Percentiles rank a stretch among this genome's conserved stretches.
Evolutionary conservation across 2,329 filamentous ascomycete genomes (phyloP).

Genomic region (Trichoderma sp.): DNA sequence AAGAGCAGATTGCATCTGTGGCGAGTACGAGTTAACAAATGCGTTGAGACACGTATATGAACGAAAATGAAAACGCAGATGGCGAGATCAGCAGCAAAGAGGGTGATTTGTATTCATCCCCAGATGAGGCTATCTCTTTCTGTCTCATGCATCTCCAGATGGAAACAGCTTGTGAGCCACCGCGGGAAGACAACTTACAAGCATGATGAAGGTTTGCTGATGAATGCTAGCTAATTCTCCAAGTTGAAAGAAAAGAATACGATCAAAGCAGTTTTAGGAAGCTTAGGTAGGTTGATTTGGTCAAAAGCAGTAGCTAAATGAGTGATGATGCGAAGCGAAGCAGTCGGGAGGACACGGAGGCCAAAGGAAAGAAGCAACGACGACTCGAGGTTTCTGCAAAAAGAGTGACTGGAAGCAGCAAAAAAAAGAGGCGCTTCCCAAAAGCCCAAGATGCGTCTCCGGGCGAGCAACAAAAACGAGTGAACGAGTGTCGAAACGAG

Average conservation of each 20-base stretch:
- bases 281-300: not conserved
- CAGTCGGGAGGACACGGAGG: not conserved
- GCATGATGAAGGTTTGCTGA: constrained; percentile 17
- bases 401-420: constrained; percentile 21
- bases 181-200: constrained; percentile 10
- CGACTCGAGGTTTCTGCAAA: constrained; percentile 10
- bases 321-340: not conserved
- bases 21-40: not conserved
- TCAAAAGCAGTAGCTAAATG: not conserved
- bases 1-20: constrained; percentile 46
- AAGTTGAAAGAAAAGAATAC: not conserved
- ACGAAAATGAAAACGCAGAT: not conserved
- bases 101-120: not conserved
- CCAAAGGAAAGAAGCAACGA: not conserved
- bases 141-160: not conserved
- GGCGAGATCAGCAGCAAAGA: not conserved
- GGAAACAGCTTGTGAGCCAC: not conserved
- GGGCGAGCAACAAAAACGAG: not conserved
- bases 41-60: not conserved
- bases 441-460: not conserved
- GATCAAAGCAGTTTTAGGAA: not conserved
- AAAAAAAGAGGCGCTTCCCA: constrained; percentile 5
- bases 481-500: constrained; percentile 16
- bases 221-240: constrained; percentile 6
- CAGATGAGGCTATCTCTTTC: not conserved